Evolutionary conservation across 805 yeast genomes (phyloP).

Genomic region (Kazachstania martiniae): DNA sequence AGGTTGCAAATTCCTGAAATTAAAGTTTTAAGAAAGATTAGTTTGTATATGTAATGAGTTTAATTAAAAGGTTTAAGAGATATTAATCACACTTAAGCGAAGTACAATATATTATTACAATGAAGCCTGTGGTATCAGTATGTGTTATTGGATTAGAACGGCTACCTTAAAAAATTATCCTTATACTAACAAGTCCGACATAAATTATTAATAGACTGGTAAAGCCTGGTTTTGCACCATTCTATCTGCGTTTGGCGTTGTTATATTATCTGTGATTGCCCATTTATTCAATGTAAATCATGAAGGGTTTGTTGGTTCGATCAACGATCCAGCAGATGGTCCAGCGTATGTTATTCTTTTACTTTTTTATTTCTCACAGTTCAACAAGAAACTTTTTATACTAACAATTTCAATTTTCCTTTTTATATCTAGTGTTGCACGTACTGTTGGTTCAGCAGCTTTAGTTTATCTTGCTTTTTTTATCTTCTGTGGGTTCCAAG

Average conservation of each 20-base stretch:
- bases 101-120: slow-evolving; percentile 6
- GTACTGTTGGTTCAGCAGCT: slow-evolving; percentile 84
- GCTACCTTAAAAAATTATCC: too few relatives aligned
- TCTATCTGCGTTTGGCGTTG: slow-evolving; percentile 83
- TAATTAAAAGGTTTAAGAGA: too few relatives aligned
- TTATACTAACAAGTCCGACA: slow-evolving; percentile 1
- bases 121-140: slow-evolving; percentile 42
- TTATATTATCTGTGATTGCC: slow-evolving; percentile 78
- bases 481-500: slow-evolving; percentile 83
- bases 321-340: slow-evolving; percentile 86
- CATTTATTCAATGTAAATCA: slow-evolving; percentile 68
- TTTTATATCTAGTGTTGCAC: slow-evolving; percentile 50
- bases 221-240: slow-evolving; percentile 95
- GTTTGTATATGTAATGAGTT: too few relatives aligned
- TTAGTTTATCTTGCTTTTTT: slow-evolving; percentile 70
- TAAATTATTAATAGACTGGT: slow-evolving; percentile 38
- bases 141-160: too few relatives aligned
- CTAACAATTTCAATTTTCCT: background rate
- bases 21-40: too few relatives aligned
- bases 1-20: too few relatives aligned
- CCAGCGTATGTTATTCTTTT: slow-evolving; percentile 39
- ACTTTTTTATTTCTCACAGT: background rate
- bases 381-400: background rate
- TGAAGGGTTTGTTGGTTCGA: slow-evolving; percentile 89
- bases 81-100: too few relatives aligned